Conservation (phyloP, 2,329 filamentous ascomycete species). For the Pseudogymnoascus sp. region DNA sequence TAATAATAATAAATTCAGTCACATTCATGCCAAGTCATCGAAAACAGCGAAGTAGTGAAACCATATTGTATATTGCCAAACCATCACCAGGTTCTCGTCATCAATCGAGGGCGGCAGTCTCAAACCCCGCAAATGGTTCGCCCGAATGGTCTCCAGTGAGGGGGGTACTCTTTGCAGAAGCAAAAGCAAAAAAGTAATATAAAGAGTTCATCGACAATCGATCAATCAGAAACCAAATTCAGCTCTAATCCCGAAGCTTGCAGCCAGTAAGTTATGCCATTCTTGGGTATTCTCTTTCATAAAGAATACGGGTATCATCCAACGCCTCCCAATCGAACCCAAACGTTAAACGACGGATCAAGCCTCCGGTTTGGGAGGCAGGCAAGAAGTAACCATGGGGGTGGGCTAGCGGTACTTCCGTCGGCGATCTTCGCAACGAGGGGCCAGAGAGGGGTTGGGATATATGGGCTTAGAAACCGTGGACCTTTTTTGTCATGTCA, state of each 20-base stretch:
- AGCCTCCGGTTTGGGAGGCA: conserved; percentile 19
- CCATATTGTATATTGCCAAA: conserved; percentile 7
- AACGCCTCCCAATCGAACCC: conserved; percentile 26
- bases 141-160: not conserved
- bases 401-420: conserved; percentile 22
- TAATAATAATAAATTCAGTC: not conserved
- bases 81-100: not conserved
- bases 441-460: conserved; percentile 22
- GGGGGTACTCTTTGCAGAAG: not conserved
- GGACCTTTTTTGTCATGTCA: conserved; percentile 34
- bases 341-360: conserved; percentile 21
- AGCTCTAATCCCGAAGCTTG: not conserved
- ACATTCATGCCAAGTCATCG: not conserved
- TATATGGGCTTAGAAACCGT: conserved; percentile 51
- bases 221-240: not conserved
- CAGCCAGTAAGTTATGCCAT: conserved; percentile 13
- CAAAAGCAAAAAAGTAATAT: not conserved
- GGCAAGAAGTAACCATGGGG: conserved; percentile 25
- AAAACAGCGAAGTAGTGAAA: not conserved
- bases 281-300: conserved; percentile 21
- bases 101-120: not conserved
- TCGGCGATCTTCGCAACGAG: conserved; percentile 23
- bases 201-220: not conserved
- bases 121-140: not conserved
- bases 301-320: conserved; percentile 27